Evolutionary conservation across 2,329 filamentous ascomycete species (phyloP).

Genomic region (Alternaria triticimaculans): DNA sequence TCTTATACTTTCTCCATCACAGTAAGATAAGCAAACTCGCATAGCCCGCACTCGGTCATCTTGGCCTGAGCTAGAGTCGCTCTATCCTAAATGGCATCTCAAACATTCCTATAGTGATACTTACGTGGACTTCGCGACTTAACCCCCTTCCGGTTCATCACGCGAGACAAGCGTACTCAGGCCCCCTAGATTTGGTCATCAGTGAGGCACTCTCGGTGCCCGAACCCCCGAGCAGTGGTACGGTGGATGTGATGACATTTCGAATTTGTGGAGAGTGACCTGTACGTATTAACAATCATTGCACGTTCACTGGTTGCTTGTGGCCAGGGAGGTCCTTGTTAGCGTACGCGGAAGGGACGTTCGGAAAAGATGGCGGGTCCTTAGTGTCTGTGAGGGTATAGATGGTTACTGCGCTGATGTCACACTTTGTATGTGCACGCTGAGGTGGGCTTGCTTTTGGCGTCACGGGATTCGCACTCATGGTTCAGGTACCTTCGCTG

Average conservation of each 20-base stretch:
- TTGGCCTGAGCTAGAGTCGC: neutral
- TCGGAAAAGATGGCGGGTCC: rapidly evolving
- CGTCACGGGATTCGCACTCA: no score
- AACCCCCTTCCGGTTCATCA: neutral
- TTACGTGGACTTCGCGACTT: neutral
- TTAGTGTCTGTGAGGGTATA: neutral
- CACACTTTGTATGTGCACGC: no score
- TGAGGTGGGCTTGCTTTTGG: no score
- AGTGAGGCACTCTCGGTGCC: neutral
- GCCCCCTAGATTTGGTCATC: neutral
- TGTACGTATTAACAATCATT: neutral
- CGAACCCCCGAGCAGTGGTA: neutral
- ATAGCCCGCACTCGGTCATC: neutral
- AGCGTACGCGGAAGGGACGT: neutral
- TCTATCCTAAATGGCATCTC: neutral
- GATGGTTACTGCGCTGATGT: no score
- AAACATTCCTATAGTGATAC: neutral
- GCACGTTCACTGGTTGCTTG: neutral
- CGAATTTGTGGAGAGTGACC: neutral
- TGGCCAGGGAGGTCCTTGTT: rapidly evolving
- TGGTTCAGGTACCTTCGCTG: no score
- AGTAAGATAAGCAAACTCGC: neutral
- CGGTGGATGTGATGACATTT: neutral
- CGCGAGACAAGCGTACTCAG: neutral
- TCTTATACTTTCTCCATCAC: neutral